Evolutionary conservation across 345 rosid species (phyloP), one percentile per base, ranked within the genome.

Genomic region (Ricinus communis): DNA sequence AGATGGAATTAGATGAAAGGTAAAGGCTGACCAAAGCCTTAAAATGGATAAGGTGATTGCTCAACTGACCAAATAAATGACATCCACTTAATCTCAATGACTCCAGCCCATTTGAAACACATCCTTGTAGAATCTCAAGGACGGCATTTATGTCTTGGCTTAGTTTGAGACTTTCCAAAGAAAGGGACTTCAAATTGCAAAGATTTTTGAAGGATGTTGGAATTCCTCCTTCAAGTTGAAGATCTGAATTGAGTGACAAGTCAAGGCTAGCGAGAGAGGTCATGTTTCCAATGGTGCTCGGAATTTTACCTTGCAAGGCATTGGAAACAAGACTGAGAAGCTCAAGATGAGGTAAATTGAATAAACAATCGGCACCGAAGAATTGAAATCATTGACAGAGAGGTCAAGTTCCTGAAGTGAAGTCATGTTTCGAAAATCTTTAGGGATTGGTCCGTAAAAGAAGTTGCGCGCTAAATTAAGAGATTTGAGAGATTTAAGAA

Each of bases 241-340:
- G 6, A 33, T 6, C 38, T 6, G 2, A 11, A 36, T 47, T 50
- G 8, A 4, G 13, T 0, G 72, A 51, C 11, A 80, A 58, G 5
- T 80, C 66, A 4, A 80, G 60, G 19, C 1, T 5, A 9, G 0
- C 14, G 15, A 80, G 75, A 80, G 75, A 72, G 0, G 79, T 64
- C 38, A 77, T 24, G 69, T 77, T 74, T 27, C 66, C 45, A 31
- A 77, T 49, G 25, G 12, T 25, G 40, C 49, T 45, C 11, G 83
- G 40, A 36, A 81, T 64, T 0, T 46, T 0, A 36, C 87, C 85
- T 6, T 50, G 47, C 13, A 81, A 65, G 11, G 14, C 4, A n/a
- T 61, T 61, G 27, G 8, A 10, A 36, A 27, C 7, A 21, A 61
- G 65, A 25, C 21, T 38, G 28, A 61, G 65, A 36, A 36, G 24